Conservation (phyloP, 2,329 filamentous ascomycete species). For the Zalaria sp. region DNA sequence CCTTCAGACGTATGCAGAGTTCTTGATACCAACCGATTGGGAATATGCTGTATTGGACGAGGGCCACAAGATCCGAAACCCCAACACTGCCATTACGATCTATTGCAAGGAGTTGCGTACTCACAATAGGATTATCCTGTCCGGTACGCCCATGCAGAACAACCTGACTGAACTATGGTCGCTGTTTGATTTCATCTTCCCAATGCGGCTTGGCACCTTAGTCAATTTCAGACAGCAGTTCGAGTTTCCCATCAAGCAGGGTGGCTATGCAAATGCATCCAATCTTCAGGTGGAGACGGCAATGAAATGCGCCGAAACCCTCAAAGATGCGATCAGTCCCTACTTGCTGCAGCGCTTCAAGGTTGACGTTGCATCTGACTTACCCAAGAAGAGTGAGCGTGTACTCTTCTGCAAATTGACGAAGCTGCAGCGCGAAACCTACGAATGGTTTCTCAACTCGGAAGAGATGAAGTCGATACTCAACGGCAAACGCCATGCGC, state of each 20-base stretch:
- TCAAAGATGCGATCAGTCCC: constrained; percentile 87
- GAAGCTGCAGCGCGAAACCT: constrained; percentile 60
- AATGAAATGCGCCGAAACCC: constrained; percentile 79
- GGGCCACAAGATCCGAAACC: constrained; percentile 96
- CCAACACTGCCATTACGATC: constrained; percentile 86
- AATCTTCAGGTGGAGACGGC: constrained; percentile 92
- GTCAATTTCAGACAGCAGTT: constrained; percentile 86
- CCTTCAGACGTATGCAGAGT: constrained; percentile 77
- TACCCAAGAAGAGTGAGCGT: constrained; percentile 91
- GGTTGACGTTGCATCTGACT: constrained; percentile 79
- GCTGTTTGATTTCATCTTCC: constrained; percentile 92
- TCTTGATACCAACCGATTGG: constrained; percentile 76
- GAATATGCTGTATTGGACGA: constrained; percentile 90
- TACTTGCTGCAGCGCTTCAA: constrained; percentile 90
- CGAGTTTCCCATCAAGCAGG: constrained; percentile 82
- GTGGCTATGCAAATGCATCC: constrained; percentile 88
- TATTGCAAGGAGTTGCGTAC: constrained; percentile 90
- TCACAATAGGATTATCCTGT: constrained; percentile 79
- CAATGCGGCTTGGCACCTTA: constrained; percentile 84
- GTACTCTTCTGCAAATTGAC: constrained; percentile 94
- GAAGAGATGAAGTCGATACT: constrained; percentile 77
- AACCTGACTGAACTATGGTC: constrained; percentile 94
- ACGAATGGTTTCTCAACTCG: constrained; percentile 67
- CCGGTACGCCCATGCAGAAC: constrained; percentile 95
- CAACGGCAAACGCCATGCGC: constrained; percentile 57